Percentiles rank a stretch among this genome's conserved stretches.
These are phyloP conservation scores for Aaosphaeria arxii DNA, from an alignment of 2,329 filamentous ascomycete species.

Conservation along the genomic window DNA sequence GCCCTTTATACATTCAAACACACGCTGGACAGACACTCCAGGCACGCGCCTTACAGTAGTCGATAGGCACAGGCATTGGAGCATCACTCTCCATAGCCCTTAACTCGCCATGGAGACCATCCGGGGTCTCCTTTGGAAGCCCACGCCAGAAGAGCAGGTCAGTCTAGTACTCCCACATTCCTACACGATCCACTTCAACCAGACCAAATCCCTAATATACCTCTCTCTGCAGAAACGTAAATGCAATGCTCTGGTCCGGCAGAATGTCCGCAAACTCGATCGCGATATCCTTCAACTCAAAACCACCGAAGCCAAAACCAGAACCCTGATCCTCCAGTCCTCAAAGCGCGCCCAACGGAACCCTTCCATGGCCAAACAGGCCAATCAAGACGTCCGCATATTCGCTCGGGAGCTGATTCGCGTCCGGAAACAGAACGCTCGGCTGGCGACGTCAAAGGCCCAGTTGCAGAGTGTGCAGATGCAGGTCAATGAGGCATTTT, in stretches of 20 bases:
- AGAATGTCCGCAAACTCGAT: constrained; percentile 90
- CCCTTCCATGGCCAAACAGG: constrained; percentile 74
- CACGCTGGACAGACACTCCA: too few relatives aligned
- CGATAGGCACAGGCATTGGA: too few relatives aligned
- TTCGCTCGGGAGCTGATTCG: constrained; percentile 87
- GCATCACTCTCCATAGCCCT: too few relatives aligned
- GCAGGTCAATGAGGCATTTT: constrained; percentile 97
- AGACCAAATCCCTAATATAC: constrained; percentile 9
- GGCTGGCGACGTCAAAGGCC: constrained; percentile 82
- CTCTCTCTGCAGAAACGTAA: constrained; percentile 70
- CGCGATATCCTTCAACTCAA: constrained; percentile 82
- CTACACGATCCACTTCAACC: background rate
- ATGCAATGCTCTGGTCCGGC: constrained; percentile 86
- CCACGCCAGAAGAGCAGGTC: constrained; percentile 91
- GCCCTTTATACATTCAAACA: too few relatives aligned
- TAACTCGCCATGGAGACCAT: constrained; percentile 72
- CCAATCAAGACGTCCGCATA: constrained; percentile 75
- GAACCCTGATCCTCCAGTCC: constrained; percentile 77
- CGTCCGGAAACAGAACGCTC: constrained; percentile 69
- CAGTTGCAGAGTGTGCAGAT: constrained; percentile 91
- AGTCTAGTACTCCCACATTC: constrained; percentile 14
- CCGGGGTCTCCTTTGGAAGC: constrained; percentile 82
- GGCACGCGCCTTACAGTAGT: too few relatives aligned
- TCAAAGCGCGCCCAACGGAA: constrained; percentile 79
- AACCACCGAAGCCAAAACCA: constrained; percentile 69